Evolutionary conservation across 2,329 filamentous ascomycete species (phyloP), one percentile per base, ranked within the genome.

Genomic region (Onygenales sp.): DNA sequence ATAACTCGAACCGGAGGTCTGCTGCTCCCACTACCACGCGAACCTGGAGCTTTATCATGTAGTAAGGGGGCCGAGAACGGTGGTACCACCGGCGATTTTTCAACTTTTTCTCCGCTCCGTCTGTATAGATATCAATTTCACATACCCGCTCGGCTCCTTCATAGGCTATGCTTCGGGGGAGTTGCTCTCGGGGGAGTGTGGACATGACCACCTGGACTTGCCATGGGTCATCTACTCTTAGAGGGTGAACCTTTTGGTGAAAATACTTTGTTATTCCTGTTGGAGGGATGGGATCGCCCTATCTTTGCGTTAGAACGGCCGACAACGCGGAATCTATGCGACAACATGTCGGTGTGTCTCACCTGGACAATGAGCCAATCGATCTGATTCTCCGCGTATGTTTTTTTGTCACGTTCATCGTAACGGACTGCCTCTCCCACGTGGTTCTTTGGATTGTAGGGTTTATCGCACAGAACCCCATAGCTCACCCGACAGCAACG

Each of bases 81-180:
- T 59, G 66, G 48, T 67, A 70, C 66, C 67, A 70, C 40, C 64
- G 65, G 2, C 61, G 56, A 53, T 70, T 70, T 51, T 69, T 70
- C 34, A 62, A 47, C 34, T 68, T 69, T 48, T 61, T 64, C 3
- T 67, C 62, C 2, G 66, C 61, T 17, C 52, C 51, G 2, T 61
- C 57, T 0, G 66, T 64, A 7, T 54, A 53, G 6, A 67, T 64
- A 36, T 63, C 56, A 1, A 71, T 55, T 31, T 58, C 57, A 52
- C 68, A 70, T 11, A 70, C 56, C 6, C 48, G 55, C 36, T 62
- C 62, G 4, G 60, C 62, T 2, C 62, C 61, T 7, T 57, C 53
- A 6, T 64, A 52, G 2, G 49, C 50, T 45, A 66, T 54, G 47
- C 53, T 65, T 21, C 52, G 52, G 0, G 67, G 65, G 1, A 69